These are phyloP conservation scores for Zymoseptoria ardabiliae DNA, from an alignment of 2,329 filamentous ascomycete species.

Conservation along the genomic window DNA sequence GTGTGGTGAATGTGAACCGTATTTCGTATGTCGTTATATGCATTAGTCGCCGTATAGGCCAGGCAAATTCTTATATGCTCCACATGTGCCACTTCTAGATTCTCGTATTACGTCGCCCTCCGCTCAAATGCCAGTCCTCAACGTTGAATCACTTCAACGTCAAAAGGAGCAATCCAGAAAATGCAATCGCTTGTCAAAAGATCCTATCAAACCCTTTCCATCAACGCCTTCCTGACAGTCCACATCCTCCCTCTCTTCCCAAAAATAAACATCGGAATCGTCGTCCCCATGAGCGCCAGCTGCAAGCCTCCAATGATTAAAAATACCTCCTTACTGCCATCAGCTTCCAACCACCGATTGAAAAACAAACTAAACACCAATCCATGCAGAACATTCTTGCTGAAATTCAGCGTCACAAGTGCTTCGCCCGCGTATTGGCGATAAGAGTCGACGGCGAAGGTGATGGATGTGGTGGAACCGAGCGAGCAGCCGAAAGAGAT, in stretches of 20 bases:
- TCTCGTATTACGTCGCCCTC: not conserved
- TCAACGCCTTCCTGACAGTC: conserved; percentile 78
- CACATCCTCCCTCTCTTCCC: conserved; percentile 90
- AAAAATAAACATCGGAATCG: conserved; percentile 89
- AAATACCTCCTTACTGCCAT: conserved; percentile 72
- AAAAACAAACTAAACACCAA: conserved; percentile 85
- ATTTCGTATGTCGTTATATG: too few species aligned
- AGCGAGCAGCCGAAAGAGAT: conserved; percentile 88
- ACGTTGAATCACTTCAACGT: not conserved
- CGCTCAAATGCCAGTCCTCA: not conserved
- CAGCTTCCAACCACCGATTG: conserved; percentile 68
- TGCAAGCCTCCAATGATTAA: conserved; percentile 82
- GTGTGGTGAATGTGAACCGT: too few species aligned
- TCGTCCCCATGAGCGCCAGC: conserved; percentile 62
- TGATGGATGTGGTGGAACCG: conserved; percentile 84
- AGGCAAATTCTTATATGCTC: not conserved
- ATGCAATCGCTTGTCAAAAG: not conserved
- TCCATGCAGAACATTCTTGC: conserved; percentile 89
- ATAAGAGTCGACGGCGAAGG: conserved; percentile 90
- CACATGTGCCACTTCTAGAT: not conserved
- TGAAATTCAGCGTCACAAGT: conserved; percentile 87
- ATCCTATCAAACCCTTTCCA: conserved; percentile 61
- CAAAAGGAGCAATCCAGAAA: not conserved
- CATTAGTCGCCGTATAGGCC: too few species aligned
- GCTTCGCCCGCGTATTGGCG: conserved; percentile 90